Conservation (phyloP, 768 basidiomycete species). For the Termitomyces heimii region DNA sequence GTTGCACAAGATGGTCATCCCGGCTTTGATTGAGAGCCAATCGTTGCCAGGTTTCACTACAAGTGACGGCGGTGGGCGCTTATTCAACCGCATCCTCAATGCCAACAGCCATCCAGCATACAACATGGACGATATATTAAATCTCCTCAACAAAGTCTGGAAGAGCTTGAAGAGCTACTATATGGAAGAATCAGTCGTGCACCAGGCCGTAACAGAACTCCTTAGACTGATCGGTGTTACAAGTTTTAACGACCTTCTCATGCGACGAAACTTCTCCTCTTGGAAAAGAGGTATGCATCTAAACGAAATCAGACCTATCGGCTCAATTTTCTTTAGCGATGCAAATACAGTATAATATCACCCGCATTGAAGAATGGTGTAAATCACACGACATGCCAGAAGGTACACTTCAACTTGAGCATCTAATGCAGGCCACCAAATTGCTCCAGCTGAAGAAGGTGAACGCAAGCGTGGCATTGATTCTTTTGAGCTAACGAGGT, state of each 20-base stretch:
- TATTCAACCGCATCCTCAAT: slow-evolving; percentile 91
- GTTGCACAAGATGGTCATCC: slow-evolving; percentile 95
- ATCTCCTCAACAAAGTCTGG: slow-evolving; percentile 96
- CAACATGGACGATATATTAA: slow-evolving; percentile 97
- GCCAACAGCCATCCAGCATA: slow-evolving; percentile 84
- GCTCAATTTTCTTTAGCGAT: slow-evolving; percentile 57
- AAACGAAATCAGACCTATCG: not conserved
- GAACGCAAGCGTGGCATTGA: slow-evolving; percentile 6
- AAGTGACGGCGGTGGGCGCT: slow-evolving; percentile 84
- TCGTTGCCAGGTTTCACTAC: slow-evolving; percentile 97
- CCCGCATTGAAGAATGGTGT: slow-evolving; percentile 97
- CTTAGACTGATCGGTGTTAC: slow-evolving; percentile 94
- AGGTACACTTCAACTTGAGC: slow-evolving; percentile 94
- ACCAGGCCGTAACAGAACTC: slow-evolving; percentile 92
- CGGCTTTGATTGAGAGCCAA: slow-evolving; percentile 97
- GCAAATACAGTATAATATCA: slow-evolving; percentile 99
- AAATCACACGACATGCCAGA: slow-evolving; percentile 99
- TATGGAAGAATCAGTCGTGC: slow-evolving; percentile 95
- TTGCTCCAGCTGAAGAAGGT: slow-evolving; percentile 97
- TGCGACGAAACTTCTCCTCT: slow-evolving; percentile 98
- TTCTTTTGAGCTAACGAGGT: slow-evolving; percentile 5
- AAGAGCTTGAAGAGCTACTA: slow-evolving; percentile 98
- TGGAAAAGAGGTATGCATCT: slow-evolving; percentile 89
- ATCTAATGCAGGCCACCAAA: slow-evolving; percentile 99
- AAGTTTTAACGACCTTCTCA: slow-evolving; percentile 96